Conservation (phyloP, 1,284 basidiomycete genomes). For the Ceratorhiza oryzae-sativae region DNA sequence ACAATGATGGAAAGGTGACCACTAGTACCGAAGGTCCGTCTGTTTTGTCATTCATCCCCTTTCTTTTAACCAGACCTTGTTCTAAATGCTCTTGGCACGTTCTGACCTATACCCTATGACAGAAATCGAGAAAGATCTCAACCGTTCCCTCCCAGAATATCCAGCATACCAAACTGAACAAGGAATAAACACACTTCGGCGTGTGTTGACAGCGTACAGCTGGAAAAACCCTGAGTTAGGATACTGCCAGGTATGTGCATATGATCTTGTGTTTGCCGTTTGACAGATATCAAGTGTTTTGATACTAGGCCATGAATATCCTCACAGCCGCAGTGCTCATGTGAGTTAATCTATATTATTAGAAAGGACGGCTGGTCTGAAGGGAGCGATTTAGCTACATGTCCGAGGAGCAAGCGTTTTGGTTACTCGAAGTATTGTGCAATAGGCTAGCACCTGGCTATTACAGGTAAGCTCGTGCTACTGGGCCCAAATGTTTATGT, state of each 20-base stretch:
- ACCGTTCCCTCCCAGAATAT: constrained; percentile 93
- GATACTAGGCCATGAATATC: constrained; percentile 87
- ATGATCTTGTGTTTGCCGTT: not conserved
- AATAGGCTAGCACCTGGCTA: constrained; percentile 96
- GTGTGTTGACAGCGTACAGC: constrained; percentile 95
- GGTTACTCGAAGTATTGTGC: constrained; percentile 95
- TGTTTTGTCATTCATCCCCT: too few relatives aligned
- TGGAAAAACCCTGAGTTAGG: constrained; percentile 96
- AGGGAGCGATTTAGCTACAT: constrained; percentile 72
- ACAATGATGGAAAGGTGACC: constrained; percentile 81
- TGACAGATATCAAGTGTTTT: not conserved
- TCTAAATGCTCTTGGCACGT: too few relatives aligned
- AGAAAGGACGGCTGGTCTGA: constrained; percentile 43
- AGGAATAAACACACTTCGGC: constrained; percentile 82
- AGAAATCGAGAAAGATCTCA: constrained; percentile 99
- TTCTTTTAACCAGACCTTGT: not conserved
- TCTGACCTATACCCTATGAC: not conserved
- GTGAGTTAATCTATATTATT: constrained; percentile 58
- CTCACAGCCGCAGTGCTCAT: constrained; percentile 90
- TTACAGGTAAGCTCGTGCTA: constrained; percentile 73
- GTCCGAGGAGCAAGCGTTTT: constrained; percentile 99
- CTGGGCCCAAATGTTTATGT: not conserved
- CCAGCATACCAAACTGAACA: constrained; percentile 90
- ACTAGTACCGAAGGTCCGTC: constrained; percentile 78
- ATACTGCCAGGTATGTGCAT: constrained; percentile 72